Evolutionary conservation across 805 yeast genomes (phyloP), one percentile per base, ranked within the genome.

Genomic region (Starmerella riodocensis): DNA sequence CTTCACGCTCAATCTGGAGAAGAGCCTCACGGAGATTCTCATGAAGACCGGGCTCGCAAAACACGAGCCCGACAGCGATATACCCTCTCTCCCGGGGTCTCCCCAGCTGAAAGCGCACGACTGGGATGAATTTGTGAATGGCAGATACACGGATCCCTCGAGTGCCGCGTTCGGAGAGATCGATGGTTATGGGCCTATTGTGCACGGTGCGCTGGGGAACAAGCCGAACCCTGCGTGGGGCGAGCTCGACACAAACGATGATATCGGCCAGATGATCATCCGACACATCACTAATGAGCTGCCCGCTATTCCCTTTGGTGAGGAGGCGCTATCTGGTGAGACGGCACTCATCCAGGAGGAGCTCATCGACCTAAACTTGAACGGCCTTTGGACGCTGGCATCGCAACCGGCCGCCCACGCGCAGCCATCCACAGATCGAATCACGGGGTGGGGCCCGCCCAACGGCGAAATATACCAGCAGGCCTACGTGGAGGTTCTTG

Each of bases 121-220:
- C 1, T 86, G 97, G 97, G 97, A 86, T 64, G 97, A 86, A 54
- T 86, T 83, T 60, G 91, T 95, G 21, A 84, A 86, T 60, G 94
- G 96, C 56, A 71, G 97, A 63, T 84, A 83, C 59, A 93, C 96
- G 63, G 94, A 85, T 61, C 81, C 94, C 0, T 69, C 91, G 53
- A 83, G 94, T 25, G 95, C 96, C 16, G 97, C 97, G 1, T 88
- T 81, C 60, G 98, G 97, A 65, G 96, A 88, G 62, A 83, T 88
- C 52, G 96, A 86, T 58, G 97, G 97, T 23, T 91, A 88, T 58
- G 97, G 97, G 2, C 94, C 96, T 0, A 73, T 80, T 2, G 70
- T 91, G 52, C 86, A 86, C 54, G 56, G 56, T 24, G 76, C 83
- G 4, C 70, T 78, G 6, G 69, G 75, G 11, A 66, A 70, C 27